These are phyloP conservation scores for Rhinocladiella similis DNA, from an alignment of 2,329 filamentous ascomycete species.

Conservation along the genomic window DNA sequence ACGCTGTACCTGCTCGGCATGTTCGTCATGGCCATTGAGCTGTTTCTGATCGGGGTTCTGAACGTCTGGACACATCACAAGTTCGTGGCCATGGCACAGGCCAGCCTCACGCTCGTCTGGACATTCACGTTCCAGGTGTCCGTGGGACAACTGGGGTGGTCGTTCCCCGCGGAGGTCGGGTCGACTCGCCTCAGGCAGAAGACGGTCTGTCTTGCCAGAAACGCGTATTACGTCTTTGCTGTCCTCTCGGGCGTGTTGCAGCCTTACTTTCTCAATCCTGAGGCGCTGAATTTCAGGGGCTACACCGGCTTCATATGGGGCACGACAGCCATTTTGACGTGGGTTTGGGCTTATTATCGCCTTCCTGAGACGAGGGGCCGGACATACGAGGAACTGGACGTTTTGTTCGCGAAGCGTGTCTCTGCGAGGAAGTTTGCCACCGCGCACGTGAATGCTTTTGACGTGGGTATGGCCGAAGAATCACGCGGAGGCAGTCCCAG, in stretches of 20 bases:
- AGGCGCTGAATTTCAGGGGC: slow-evolving; percentile 40
- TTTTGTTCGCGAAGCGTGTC: slow-evolving; percentile 23
- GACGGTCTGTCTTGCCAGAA: slow-evolving; percentile 54
- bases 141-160: slow-evolving; percentile 56
- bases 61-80: slow-evolving; percentile 28
- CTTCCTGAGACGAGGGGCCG: slow-evolving; percentile 36
- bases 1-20: slow-evolving; percentile 40
- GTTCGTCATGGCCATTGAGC: slow-evolving; percentile 30
- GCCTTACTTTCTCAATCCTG: slow-evolving; percentile 38
- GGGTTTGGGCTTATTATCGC: slow-evolving; percentile 35
- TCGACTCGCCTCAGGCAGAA: slow-evolving; percentile 55
- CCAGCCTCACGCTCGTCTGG: slow-evolving; percentile 51
- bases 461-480: slow-evolving; percentile 9
- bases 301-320: slow-evolving; percentile 45
- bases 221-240: slow-evolving; percentile 49
- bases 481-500: background rate
- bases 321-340: slow-evolving; percentile 28
- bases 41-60: slow-evolving; percentile 35
- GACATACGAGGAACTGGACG: slow-evolving; percentile 33
- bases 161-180: slow-evolving; percentile 52
- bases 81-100: slow-evolving; percentile 37
- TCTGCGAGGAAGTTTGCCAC: slow-evolving; percentile 19
- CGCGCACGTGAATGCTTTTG: slow-evolving; percentile 17
- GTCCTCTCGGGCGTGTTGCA: slow-evolving; percentile 45
- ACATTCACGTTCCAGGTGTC: slow-evolving; percentile 56